A percentile compares a stretch with the other conserved stretches of the same genome.
Conservation (phyloP, 441 rosid species). For the Capsella rubella region DNA sequence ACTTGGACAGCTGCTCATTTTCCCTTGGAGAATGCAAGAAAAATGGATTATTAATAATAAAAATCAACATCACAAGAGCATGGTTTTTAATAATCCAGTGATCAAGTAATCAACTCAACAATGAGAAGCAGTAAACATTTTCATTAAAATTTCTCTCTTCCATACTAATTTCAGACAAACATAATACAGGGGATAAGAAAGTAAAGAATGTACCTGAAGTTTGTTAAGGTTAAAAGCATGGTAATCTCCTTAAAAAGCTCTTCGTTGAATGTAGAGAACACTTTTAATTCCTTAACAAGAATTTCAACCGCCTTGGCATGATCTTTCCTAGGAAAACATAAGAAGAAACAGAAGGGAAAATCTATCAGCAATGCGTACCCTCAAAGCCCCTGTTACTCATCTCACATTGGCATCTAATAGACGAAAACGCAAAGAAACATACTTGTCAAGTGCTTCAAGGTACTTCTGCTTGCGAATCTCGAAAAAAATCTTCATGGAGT, state of each 20-base stretch:
- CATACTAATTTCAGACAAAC: slow-evolving; percentile 1
- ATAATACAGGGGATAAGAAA: slow-evolving; percentile 6
- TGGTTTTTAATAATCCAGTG: background rate
- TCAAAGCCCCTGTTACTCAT: slow-evolving; percentile 13
- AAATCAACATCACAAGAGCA: slow-evolving; percentile 17
- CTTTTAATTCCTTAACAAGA: slow-evolving; percentile 69
- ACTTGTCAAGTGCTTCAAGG: slow-evolving; percentile 89
- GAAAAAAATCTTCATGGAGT: slow-evolving; percentile 88
- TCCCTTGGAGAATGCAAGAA: slow-evolving; percentile 52
- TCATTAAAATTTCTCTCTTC: background rate
- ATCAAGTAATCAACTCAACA: slow-evolving; percentile 3
- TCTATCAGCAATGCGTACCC: background rate
- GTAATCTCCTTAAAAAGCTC: slow-evolving; percentile 75
- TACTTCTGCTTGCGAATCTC: slow-evolving; percentile 93
- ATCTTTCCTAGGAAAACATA: slow-evolving; percentile 56
- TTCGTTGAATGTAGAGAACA: slow-evolving; percentile 65
- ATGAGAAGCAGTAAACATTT: slow-evolving; percentile 8
- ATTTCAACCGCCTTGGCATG: slow-evolving; percentile 73
- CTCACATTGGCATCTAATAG: slow-evolving; percentile 42
- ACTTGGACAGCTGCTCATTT: slow-evolving; percentile 93
- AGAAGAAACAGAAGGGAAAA: background rate
- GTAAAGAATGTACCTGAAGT: slow-evolving; percentile 52
- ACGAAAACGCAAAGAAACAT: slow-evolving; percentile 27
- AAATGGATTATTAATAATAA: background rate
- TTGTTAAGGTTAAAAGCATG: slow-evolving; percentile 57